These are phyloP conservation scores for Apiospora koreana DNA, from an alignment of 2,329 filamentous ascomycete genomes.

Conservation along the genomic window DNA sequence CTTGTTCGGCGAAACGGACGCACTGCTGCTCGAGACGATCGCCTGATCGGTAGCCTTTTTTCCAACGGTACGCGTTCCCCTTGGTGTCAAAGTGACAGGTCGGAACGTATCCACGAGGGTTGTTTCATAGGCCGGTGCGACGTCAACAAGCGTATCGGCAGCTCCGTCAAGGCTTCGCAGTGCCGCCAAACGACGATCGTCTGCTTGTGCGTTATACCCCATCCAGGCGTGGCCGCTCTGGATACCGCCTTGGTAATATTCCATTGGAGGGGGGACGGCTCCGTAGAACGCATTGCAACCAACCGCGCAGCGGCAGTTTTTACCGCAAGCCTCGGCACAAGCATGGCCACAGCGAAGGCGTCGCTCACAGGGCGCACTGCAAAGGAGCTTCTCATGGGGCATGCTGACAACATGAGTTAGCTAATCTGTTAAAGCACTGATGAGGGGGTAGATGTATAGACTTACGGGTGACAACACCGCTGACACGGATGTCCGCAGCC, in stretches of 20 bases:
- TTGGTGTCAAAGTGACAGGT: not conserved
- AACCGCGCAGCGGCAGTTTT: slow-evolving; percentile 23
- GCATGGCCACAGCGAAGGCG: slow-evolving; percentile 27
- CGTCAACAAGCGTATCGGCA: not conserved
- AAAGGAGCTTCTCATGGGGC: slow-evolving; percentile 27
- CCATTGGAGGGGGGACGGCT: not conserved
- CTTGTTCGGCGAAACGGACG: not conserved
- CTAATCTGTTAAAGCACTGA: not conserved
- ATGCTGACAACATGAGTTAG: slow-evolving; percentile 20
- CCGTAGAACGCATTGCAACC: slow-evolving; percentile 6
- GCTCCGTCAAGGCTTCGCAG: not conserved
- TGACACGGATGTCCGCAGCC: slow-evolving; percentile 31
- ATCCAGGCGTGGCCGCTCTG: not conserved
- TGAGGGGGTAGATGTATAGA: not conserved
- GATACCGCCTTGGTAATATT: not conserved
- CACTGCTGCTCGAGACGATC: not conserved
- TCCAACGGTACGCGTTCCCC: not conserved
- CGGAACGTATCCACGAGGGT: not conserved
- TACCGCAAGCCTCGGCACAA: slow-evolving; percentile 29
- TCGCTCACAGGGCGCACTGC: slow-evolving; percentile 27
- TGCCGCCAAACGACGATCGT: not conserved
- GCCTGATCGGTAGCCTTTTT: not conserved
- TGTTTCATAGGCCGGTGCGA: too few species aligned
- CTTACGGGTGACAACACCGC: slow-evolving; percentile 33
- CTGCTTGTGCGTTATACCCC: not conserved